phyloP scores from a whole-genome alignment of 1,284 basidiomycete genomes.

The Austropuccinia psidii region DNA sequence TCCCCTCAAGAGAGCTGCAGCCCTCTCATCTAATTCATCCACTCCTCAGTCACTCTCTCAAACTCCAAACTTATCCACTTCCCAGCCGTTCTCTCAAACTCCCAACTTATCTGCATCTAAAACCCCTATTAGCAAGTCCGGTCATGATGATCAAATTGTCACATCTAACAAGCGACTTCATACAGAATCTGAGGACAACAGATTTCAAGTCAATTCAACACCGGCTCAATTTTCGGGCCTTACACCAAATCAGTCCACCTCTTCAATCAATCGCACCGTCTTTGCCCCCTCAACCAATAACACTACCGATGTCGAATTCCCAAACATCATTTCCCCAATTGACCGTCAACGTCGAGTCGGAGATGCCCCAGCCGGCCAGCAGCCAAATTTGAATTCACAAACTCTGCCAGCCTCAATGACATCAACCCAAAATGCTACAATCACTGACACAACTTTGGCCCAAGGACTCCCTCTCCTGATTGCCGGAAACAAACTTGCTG shows the following conservation, averaged over 20 bases:
- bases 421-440: neutral
- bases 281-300: neutral
- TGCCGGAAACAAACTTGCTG: neutral
- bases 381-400: neutral
- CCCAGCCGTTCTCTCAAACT: too few relatives aligned
- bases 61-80: neutral
- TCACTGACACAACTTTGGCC: conserved; percentile 14
- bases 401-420: neutral
- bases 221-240: neutral
- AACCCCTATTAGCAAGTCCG: neutral
- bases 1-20: neutral
- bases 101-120: neutral
- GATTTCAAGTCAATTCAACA: neutral
- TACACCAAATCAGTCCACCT: neutral
- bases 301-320: neutral
- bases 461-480: conserved; percentile 17
- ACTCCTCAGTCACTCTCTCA: neutral
- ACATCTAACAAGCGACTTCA: conserved; percentile 5
- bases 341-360: neutral
- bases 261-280: neutral
- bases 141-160: neutral
- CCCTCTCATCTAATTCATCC: neutral
- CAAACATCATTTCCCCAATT: neutral
- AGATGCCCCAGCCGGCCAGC: neutral
- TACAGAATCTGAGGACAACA: conserved; percentile 1